These are phyloP conservation scores for Begonia masoniana DNA, from an alignment of 306 rosid genomes.

Conservation along the genomic window DNA sequence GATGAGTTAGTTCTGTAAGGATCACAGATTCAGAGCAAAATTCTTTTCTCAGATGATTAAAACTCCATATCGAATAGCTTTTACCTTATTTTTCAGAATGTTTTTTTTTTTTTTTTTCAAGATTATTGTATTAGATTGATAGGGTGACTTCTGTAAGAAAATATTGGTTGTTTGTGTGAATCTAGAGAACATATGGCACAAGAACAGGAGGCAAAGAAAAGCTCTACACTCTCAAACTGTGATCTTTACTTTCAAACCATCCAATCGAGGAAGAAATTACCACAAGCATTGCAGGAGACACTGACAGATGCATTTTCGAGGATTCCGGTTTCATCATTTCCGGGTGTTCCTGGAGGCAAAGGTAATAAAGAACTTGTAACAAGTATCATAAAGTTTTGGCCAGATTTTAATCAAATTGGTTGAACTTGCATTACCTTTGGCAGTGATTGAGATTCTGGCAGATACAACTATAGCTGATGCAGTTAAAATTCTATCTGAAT, in stretches of 20 bases:
- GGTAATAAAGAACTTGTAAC: slow-evolving; percentile 18
- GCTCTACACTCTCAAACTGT: slow-evolving; percentile 27
- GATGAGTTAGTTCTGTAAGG: too few relatives aligned
- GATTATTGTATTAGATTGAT: too few relatives aligned
- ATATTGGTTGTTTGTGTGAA: too few relatives aligned
- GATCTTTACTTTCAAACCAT: slow-evolving; percentile 54
- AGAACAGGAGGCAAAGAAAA: slow-evolving; percentile 16
- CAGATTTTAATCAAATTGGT: too few relatives aligned
- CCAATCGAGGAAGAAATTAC: slow-evolving; percentile 79
- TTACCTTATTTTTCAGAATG: too few relatives aligned
- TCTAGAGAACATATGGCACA: slow-evolving; percentile 35
- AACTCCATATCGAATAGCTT: too few relatives aligned
- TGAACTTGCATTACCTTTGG: neutral
- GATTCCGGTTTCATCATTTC: slow-evolving; percentile 78
- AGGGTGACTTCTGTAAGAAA: too few relatives aligned
- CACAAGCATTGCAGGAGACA: slow-evolving; percentile 45
- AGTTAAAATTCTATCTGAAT: slow-evolving; percentile 55
- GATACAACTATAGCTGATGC: slow-evolving; percentile 53
- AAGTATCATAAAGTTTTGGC: too few relatives aligned
- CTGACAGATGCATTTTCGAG: slow-evolving; percentile 64
- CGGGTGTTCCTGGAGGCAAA: slow-evolving; percentile 67
- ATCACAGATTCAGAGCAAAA: too few relatives aligned
- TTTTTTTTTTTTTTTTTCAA: too few relatives aligned
- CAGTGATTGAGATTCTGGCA: slow-evolving; percentile 77
- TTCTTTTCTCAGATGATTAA: too few relatives aligned